Percentiles rank a stretch among this genome's conserved stretches.
These are phyloP conservation scores for Calonectria pseudoturangicola DNA, from an alignment of 2,329 filamentous ascomycete genomes.

Conservation along the genomic window DNA sequence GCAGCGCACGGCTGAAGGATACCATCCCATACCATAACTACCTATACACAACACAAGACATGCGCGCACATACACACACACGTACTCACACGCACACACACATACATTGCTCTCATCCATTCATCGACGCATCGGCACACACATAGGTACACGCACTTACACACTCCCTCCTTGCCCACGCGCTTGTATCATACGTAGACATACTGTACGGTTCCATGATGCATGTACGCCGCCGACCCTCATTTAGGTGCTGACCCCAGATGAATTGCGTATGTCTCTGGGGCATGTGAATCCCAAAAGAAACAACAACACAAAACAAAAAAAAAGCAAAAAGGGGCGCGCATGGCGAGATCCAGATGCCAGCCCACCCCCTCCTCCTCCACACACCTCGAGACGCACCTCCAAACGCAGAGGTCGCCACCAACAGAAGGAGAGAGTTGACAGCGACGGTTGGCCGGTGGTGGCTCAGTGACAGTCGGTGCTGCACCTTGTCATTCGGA, in stretches of 20 bases:
- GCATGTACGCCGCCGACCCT: no score
- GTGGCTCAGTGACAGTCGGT: conserved; percentile 24
- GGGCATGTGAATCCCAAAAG: background rate
- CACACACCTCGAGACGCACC: background rate
- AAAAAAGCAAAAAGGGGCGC: conserved; percentile 28
- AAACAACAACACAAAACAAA: background rate
- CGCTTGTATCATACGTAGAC: no score
- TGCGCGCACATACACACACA: background rate
- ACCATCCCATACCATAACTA: no score
- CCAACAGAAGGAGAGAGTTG: conserved; percentile 4
- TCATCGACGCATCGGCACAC: no score
- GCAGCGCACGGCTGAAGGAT: background rate
- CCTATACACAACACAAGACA: background rate
- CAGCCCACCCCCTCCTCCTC: background rate
- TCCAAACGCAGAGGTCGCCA: conserved; percentile 18
- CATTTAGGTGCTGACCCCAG: conserved; percentile 24
- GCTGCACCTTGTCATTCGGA: conserved; percentile 31
- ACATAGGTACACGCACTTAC: background rate
- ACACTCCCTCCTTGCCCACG: background rate
- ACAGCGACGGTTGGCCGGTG: conserved; percentile 19
- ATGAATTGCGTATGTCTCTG: conserved; percentile 9
- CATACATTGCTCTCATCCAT: background rate
- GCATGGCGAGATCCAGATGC: conserved; percentile 22
- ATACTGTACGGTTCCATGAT: no score
- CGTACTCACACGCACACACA: no score